phyloP scores from a whole-genome alignment of 192 early-diverging fungal species.

The Rhizophagus sp. region DNA sequence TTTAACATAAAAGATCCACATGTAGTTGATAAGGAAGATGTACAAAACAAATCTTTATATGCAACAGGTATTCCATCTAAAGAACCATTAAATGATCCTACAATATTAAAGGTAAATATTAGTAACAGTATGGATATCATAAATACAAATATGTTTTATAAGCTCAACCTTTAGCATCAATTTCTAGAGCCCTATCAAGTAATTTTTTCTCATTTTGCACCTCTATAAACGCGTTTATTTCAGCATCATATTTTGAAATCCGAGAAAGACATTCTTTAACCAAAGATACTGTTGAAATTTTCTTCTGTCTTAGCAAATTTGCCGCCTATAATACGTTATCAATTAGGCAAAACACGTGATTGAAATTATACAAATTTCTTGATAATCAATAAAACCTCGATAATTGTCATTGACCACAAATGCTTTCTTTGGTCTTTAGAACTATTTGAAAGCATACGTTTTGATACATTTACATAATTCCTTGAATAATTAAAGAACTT shows the following conservation, averaged over 20 bases:
- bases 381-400: neutral
- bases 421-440: neutral
- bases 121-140: neutral
- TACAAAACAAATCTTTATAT: slow-evolving; percentile 84
- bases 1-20: slow-evolving; percentile 76
- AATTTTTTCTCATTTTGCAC: slow-evolving; percentile 33
- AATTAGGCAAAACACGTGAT: neutral
- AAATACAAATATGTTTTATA: neutral
- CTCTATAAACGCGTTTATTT: slow-evolving; percentile 48
- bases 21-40: slow-evolving; percentile 57
- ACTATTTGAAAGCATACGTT: neutral
- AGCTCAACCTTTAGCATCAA: slow-evolving; percentile 33
- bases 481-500: neutral
- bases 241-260: slow-evolving; percentile 40
- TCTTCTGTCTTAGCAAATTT: slow-evolving; percentile 19
- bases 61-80: slow-evolving; percentile 70
- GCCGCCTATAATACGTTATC: neutral
- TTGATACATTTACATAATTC: neutral
- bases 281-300: slow-evolving; percentile 24
- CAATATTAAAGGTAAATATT: neutral
- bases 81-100: slow-evolving; percentile 36
- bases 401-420: neutral
- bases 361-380: neutral
- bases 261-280: slow-evolving; percentile 32
- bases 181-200: slow-evolving; percentile 31